Evolutionary conservation across 2,329 filamentous ascomycete species (phyloP), one percentile per base, ranked within the genome.

Genomic region (Calonectria multiphialidica): DNA sequence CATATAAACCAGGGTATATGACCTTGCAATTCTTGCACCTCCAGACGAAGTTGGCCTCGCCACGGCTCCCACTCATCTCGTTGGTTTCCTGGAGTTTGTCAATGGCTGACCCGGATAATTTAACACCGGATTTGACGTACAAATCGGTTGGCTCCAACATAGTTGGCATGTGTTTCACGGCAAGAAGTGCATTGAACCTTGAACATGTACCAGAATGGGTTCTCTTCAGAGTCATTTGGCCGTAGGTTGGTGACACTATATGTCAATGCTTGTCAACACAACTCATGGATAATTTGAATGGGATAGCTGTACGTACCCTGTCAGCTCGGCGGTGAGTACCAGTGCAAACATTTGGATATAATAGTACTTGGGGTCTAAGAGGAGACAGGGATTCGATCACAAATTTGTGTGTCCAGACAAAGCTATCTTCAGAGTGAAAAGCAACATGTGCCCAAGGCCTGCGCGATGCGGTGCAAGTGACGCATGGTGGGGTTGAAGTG

Each of bases 41-140:
- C 96, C 97, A 99, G n/a, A 99, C 97, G 84, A 99, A 99, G 84
- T 98, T 98, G 73, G 97, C 97, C 84, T 98, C 96, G 76, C 97
- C 97, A 80, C 95, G 91, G 83, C 96, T 98, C 42, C 96, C 96
- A 75, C 95, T 97, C 83, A 98, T 92, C 76, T 98, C 95, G 81
- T 97, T 96, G 80, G 88, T 90, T 82, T 98, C 96, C 95, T 98
- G 74, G 3, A 45, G 18, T 37, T 21, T 66, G 55, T 80, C 64
- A 74, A 72, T 40, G 33, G 23, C 18, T 18, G 13, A 25, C 10
- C 50, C 40, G 10, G 10, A 6, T 33, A 30, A 3, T 8, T 25
- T 25, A 30, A 37, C 21, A 49, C 15, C 42, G 35, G 23, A 23
- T 33, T 49, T 45, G 25, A 86, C 93, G 75, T 87, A 98, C 96